Percentiles rank a stretch among this genome's conserved stretches.
phyloP scores from a whole-genome alignment of 139 green algal species.

The Asterochloris erici region DNA sequence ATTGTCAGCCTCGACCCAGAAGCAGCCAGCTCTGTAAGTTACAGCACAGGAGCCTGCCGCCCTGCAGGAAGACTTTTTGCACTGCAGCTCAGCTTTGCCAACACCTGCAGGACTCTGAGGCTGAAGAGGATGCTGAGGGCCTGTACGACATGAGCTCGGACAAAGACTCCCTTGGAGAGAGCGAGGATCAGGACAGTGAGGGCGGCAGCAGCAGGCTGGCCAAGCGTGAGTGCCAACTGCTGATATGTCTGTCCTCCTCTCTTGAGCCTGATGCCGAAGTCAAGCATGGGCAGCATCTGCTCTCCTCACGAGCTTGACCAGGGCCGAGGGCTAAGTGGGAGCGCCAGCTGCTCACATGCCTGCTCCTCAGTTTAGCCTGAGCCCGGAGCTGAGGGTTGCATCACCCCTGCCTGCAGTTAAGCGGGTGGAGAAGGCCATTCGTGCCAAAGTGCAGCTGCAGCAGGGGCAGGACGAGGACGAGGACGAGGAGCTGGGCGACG shows the following conservation, averaged over 20 bases:
- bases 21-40: not conserved
- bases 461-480: slow-evolving; percentile 48
- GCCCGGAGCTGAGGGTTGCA: not conserved
- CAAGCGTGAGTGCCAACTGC: slow-evolving; percentile 28
- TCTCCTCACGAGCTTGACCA: not conserved
- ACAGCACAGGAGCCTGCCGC: not conserved
- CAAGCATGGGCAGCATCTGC: not conserved
- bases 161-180: slow-evolving; percentile 20
- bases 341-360: not conserved
- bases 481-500: slow-evolving; percentile 33
- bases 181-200: slow-evolving; percentile 29
- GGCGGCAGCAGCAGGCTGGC: slow-evolving; percentile 31
- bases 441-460: slow-evolving; percentile 59
- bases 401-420: slow-evolving; percentile 50
- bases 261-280: not conserved
- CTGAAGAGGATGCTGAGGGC: slow-evolving; percentile 39
- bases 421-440: slow-evolving; percentile 58
- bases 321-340: not conserved
- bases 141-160: slow-evolving; percentile 25
- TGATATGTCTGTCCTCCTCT: not conserved
- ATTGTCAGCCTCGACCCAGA: slow-evolving; percentile 40
- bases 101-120: slow-evolving; percentile 23
- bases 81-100: too few relatives aligned
- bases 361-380: not conserved
- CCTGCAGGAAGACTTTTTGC: too few relatives aligned